Percentiles rank a stretch among this genome's conserved stretches.
phyloP scores from a whole-genome alignment of 176 grass and related monocot species.

The Saccharum officinarum region DNA sequence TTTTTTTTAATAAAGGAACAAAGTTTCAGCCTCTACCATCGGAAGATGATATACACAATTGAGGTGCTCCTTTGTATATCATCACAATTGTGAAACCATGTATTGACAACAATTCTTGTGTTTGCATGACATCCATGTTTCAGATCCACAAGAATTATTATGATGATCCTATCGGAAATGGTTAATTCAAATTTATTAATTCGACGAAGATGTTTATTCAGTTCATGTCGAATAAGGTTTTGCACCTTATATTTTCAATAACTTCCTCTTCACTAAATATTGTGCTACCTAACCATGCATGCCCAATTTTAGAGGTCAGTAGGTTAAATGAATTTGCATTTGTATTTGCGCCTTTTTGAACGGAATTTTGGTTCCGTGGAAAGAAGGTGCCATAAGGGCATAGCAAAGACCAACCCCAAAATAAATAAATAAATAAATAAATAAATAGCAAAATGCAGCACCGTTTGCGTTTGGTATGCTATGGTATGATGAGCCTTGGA shows the following conservation, averaged over 20 bases:
- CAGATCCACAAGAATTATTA: neutral
- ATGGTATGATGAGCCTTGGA: constrained; percentile 27
- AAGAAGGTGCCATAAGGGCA: neutral
- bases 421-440: too few relatives aligned
- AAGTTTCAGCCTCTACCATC: too few relatives aligned
- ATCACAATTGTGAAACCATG: neutral
- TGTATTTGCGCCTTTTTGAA: neutral
- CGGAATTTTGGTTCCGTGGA: neutral
- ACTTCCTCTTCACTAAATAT: neutral
- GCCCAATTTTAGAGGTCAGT: neutral
- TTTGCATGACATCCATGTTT: neutral
- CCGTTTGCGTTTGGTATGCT: neutral
- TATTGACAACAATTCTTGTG: neutral
- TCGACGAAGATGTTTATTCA: too few relatives aligned
- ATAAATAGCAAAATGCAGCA: neutral
- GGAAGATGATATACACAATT: too few relatives aligned
- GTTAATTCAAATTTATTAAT: neutral
- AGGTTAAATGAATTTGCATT: neutral
- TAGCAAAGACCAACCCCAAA: neutral
- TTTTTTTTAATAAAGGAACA: too few relatives aligned
- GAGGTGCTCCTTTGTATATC: too few relatives aligned
- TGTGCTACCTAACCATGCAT: neutral
- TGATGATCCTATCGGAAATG: neutral
- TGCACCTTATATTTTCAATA: neutral
- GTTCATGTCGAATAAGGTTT: neutral